A percentile compares a stretch with the other conserved stretches of the same genome.
Conservation (phyloP, 495 filamentous ascomycete species). For the Aspergillus conjunctus region DNA sequence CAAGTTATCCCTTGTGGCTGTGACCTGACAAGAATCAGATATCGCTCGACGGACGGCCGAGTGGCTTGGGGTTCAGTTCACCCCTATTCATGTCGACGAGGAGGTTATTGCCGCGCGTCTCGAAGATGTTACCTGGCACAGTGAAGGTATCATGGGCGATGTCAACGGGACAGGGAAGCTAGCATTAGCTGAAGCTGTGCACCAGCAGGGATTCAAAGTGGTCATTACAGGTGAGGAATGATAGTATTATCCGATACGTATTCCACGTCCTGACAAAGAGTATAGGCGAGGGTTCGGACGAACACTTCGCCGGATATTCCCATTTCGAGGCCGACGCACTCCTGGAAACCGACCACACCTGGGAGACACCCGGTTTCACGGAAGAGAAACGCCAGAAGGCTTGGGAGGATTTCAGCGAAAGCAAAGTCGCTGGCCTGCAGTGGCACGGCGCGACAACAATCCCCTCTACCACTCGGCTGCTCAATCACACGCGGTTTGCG, state of each 20-base stretch:
- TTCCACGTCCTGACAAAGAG: background rate
- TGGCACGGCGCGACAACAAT: slow-evolving; percentile 5
- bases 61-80: slow-evolving; percentile 49
- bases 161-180: slow-evolving; percentile 52
- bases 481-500: slow-evolving; percentile 18
- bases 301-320: slow-evolving; percentile 55
- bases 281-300: slow-evolving; percentile 54
- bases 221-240: slow-evolving; percentile 40
- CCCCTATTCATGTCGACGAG: slow-evolving; percentile 49
- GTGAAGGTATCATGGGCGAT: slow-evolving; percentile 48
- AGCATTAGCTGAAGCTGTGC: slow-evolving; percentile 44
- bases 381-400: slow-evolving; percentile 15
- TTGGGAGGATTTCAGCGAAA: slow-evolving; percentile 3
- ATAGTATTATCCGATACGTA: background rate
- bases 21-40: slow-evolving; percentile 22
- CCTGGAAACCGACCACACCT: slow-evolving; percentile 46
- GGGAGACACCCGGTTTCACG: slow-evolving; percentile 24
- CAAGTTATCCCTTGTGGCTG: background rate
- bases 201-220: slow-evolving; percentile 49
- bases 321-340: slow-evolving; percentile 45
- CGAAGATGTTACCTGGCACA: slow-evolving; percentile 52
- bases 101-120: slow-evolving; percentile 44
- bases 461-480: slow-evolving; percentile 20
- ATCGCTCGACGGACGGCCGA: slow-evolving; percentile 54
- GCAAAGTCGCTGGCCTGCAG: slow-evolving; percentile 9